Conservation (phyloP, 345 rosid species). For the Acer negundo region DNA sequence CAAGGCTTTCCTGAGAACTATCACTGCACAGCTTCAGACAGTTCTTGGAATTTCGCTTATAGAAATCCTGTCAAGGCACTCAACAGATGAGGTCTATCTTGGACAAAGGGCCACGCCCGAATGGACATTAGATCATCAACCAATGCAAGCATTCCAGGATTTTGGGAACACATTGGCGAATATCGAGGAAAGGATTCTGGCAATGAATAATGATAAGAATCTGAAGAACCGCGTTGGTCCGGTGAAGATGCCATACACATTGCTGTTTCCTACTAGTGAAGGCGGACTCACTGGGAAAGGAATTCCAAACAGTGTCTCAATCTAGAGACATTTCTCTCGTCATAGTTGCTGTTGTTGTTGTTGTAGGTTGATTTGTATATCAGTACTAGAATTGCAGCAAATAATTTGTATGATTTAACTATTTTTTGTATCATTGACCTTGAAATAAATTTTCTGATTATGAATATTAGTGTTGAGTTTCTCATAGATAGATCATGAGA, state of each 20-base stretch:
- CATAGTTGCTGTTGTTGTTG: too few relatives aligned
- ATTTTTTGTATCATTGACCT: too few relatives aligned
- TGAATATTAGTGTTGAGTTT: background rate
- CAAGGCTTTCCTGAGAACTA: conserved; percentile 47
- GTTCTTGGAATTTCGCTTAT: conserved; percentile 47
- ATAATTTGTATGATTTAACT: background rate
- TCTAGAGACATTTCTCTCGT: too few relatives aligned
- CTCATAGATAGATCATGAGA: too few relatives aligned
- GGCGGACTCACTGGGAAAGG: too few relatives aligned
- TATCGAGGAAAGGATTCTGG: conserved; percentile 44
- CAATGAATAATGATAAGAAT: conserved; percentile 31
- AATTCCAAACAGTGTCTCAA: too few relatives aligned
- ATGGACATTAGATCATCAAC: conserved; percentile 51
- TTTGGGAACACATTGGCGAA: conserved; percentile 44
- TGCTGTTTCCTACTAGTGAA: too few relatives aligned
- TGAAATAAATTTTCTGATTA: background rate
- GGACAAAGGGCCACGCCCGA: conserved; percentile 53
- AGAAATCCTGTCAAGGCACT: conserved; percentile 58
- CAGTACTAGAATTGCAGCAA: background rate
- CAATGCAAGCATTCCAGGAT: conserved; percentile 38
- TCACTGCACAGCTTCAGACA: conserved; percentile 47
- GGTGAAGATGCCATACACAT: too few relatives aligned
- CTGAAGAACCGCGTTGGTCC: too few relatives aligned
- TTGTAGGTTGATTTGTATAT: too few relatives aligned
- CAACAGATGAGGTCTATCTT: conserved; percentile 59